Conservation (phyloP, 2,329 filamentous ascomycete genomes). For the Ceratocystis cubensis region DNA sequence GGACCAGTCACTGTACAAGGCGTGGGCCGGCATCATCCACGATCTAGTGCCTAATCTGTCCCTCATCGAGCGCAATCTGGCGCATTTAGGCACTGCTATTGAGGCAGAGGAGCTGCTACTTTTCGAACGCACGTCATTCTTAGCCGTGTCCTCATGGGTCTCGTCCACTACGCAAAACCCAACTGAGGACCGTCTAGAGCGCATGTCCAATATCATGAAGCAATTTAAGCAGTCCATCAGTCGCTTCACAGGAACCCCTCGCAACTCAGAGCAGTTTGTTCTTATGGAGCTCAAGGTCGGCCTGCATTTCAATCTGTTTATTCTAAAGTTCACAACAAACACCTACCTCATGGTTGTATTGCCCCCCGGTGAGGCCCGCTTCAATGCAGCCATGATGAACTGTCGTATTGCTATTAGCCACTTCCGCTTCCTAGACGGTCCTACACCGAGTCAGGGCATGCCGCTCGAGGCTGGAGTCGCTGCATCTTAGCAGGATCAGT, state of each 20-base stretch:
- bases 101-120: conserved; percentile 88
- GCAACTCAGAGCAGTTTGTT: conserved; percentile 67
- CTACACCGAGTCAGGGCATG: conserved; percentile 17
- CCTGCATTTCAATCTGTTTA: conserved; percentile 77
- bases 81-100: conserved; percentile 69
- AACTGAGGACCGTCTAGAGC: conserved; percentile 84
- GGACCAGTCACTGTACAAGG: conserved; percentile 96
- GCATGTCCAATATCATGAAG: conserved; percentile 93
- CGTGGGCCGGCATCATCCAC: conserved; percentile 97
- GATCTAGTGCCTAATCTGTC: conserved; percentile 89
- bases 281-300: conserved; percentile 69
- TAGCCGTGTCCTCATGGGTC: conserved; percentile 88
- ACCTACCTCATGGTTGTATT: conserved; percentile 90
- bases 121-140: conserved; percentile 90
- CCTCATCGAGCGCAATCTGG: conserved; percentile 76
- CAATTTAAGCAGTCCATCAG: conserved; percentile 83
- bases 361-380: conserved; percentile 78
- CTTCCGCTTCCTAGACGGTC: conserved; percentile 56
- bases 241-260: conserved; percentile 67
- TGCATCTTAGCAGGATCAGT: conserved; percentile 20
- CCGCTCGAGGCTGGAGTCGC: conserved; percentile 10
- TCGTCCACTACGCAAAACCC: conserved; percentile 64
- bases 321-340: conserved; percentile 91
- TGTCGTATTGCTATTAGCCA: conserved; percentile 74
- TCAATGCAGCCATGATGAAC: conserved; percentile 83